phyloP scores from a whole-genome alignment of 2,329 filamentous ascomycete genomes.

The Cercospora brassicicola region DNA sequence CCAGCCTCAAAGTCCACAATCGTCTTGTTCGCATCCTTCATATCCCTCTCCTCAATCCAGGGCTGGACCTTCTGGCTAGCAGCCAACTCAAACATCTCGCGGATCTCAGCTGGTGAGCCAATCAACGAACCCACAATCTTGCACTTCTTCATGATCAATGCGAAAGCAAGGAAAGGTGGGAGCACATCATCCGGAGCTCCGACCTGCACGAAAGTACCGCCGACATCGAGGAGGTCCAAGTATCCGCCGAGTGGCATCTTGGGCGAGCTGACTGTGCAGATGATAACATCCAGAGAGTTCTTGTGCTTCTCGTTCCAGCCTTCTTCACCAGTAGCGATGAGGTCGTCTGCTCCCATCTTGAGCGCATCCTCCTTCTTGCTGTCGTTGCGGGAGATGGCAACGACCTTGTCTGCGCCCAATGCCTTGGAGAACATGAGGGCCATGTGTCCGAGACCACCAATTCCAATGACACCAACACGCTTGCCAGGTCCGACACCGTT shows the following conservation, averaged over 20 bases:
- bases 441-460: slow-evolving; percentile 65
- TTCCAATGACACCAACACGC: slow-evolving; percentile 68
- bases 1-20: slow-evolving; percentile 60
- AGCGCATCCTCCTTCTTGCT: slow-evolving; percentile 61
- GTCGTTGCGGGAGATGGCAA: slow-evolving; percentile 63
- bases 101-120: slow-evolving; percentile 58
- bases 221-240: slow-evolving; percentile 59
- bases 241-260: slow-evolving; percentile 66
- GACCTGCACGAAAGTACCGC: slow-evolving; percentile 65
- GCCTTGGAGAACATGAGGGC: slow-evolving; percentile 70
- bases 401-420: slow-evolving; percentile 66
- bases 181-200: slow-evolving; percentile 61
- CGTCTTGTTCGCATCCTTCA: slow-evolving; percentile 60
- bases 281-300: slow-evolving; percentile 57
- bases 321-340: slow-evolving; percentile 59
- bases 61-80: slow-evolving; percentile 59
- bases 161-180: slow-evolving; percentile 57
- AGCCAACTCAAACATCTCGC: slow-evolving; percentile 62
- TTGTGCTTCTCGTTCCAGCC: slow-evolving; percentile 60
- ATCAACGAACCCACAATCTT: slow-evolving; percentile 49
- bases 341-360: slow-evolving; percentile 61
- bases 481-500: slow-evolving; percentile 70
- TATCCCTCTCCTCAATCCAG: slow-evolving; percentile 61
- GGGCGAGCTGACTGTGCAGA: slow-evolving; percentile 58
- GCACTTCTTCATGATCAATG: slow-evolving; percentile 58